Evolutionary conservation across 208 protist species (phyloP), one percentile per base, ranked within the genome.

Genomic region (Leishmania tropica): DNA sequence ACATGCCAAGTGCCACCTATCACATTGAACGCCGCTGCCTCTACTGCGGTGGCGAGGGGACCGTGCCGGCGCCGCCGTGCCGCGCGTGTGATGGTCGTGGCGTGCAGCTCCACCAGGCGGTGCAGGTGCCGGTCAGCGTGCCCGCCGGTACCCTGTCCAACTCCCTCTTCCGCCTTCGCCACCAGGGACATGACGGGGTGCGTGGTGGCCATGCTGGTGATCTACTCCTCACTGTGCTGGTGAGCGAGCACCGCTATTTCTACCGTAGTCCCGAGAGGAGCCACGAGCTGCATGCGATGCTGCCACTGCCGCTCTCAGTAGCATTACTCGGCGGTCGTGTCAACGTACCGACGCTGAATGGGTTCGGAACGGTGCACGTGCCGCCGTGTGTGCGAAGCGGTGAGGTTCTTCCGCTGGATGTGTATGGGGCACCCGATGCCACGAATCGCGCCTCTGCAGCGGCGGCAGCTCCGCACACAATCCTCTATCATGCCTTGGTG

Each of bases 1-100:
- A 89, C 76, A 65, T 97, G 35, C 93, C 94, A 13, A 97, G 93
- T 58, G 94, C 91, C 54, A 97, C 93, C 8, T 98, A 97, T 81
- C 90, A 94, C 83, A 89, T 98, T 58, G 94, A 98, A 77, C 88
- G 94, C 21, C 58, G 79, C 42, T 98, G 96, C 78, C 84, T 85
- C 42, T 93, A 91, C 81, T 98, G 96, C 78, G 86, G 77, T 17
- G 96, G 96, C 2, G 86, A 91, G n/a, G 96, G 96, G 21, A 81
- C 65, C 8, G 83, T 90, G n/a, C 87, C 93, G 19, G 78, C 90
- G 17, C 89, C 92, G 45, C 89, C 78, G 37, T 98, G 96, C 86
- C 10, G 75, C 1, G 5, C 56, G 1, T 98, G 96, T 75, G 72
- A 81, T 13, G 96, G 96, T 11, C 78, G 85, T 15, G 96, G 96